Base-by-base conservation (phyloP, 2,329 filamentous ascomycete species). In the Xylaria digitata region DNA sequence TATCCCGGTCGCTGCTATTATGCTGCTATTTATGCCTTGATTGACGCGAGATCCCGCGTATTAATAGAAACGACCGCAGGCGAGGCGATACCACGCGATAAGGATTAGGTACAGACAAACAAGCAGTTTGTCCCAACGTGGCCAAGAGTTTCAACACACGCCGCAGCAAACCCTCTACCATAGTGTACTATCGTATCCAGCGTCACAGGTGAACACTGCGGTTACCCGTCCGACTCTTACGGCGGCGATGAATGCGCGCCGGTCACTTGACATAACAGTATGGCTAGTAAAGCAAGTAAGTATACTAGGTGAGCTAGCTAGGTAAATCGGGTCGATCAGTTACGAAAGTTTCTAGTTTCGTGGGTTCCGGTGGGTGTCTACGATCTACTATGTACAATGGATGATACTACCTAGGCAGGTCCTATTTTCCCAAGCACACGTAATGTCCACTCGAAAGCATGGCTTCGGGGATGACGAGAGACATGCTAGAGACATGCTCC, bases 381-480 rank as follows among this genome's bases (percentile, higher is more conserved):
- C 53, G 26, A 11, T 15, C 23, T 15, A 13, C 37, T 15, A 13
- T 40, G 11, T 4, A 55, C 15, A 37, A 21, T 26, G 30, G 37
- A 19, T 17, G 8, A 34, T 50, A 11, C 48, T 32, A 8, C 32
- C 26, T 37, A 23, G 46, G 32, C 46, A 53, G 37, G 52, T 55
- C 37, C 17, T 59, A 45, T 40, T 65, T 17, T 32, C 43, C 19
- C 32, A 53, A 21, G 59, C 46, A 66, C 63, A 56, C 65, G 60
- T 66, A 2, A 37, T 30, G 53, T 57, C 69, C 69, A 76, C 67
- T 72, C 64, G 69, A 74, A 67, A 62, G 66, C 50, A 48, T 61
- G 53, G 63, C 63, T 67, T 72, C 72, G 74, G 75, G 70, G 71
- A 73, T 72, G 75, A 74, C 75, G 73, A 76, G 72, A 76, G 71